A percentile compares a stretch with the other conserved stretches of the same genome.
Conservation (phyloP, 129 eudicot species). For the Tagetes patula region DNA sequence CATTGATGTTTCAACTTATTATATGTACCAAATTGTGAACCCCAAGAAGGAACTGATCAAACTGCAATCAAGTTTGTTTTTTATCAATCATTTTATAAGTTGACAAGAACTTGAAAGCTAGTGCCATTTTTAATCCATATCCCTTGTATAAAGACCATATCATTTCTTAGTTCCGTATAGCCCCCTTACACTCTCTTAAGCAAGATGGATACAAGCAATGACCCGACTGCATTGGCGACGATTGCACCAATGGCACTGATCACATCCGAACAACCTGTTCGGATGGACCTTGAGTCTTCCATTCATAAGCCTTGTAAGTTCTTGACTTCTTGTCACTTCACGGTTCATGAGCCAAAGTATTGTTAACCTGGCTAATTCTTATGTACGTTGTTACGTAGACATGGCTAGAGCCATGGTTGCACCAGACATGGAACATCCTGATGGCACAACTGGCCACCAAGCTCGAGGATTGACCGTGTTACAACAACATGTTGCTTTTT, state of each 20-base stretch:
- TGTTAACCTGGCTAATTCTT: not conserved
- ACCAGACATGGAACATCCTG: conserved; percentile 42
- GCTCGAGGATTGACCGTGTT: conserved; percentile 42
- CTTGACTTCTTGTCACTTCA: not conserved
- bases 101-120: too few species aligned
- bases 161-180: not conserved
- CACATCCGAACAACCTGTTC: conserved; percentile 43
- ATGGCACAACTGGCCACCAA: conserved; percentile 37
- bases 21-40: too few species aligned
- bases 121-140: not conserved
- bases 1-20: too few species aligned
- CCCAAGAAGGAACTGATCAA: too few species aligned
- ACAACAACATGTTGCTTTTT: conserved; percentile 55
- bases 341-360: not conserved
- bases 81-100: too few species aligned
- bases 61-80: too few species aligned
- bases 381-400: conserved; percentile 21
- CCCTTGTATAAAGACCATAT: not conserved
- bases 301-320: conserved; percentile 63
- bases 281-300: conserved; percentile 42
- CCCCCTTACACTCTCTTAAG: not conserved
- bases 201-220: conserved; percentile 10
- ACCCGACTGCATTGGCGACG: conserved; percentile 23
- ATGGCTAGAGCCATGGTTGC: conserved; percentile 48
- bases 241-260: conserved; percentile 46